These are phyloP conservation scores for Calonectria multiphialidica DNA, from an alignment of 2,329 filamentous ascomycete genomes.

Conservation along the genomic window DNA sequence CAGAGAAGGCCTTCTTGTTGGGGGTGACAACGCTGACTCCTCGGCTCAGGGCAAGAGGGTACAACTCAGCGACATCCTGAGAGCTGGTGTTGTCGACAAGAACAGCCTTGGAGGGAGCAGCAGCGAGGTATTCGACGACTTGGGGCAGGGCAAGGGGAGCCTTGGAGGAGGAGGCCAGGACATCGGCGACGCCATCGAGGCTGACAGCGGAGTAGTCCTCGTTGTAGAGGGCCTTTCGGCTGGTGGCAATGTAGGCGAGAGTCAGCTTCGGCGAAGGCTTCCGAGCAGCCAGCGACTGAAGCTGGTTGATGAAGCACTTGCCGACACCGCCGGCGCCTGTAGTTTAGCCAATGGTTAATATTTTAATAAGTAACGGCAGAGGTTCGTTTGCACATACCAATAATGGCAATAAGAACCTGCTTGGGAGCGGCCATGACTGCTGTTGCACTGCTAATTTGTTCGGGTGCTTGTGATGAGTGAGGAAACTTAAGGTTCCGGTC, in stretches of 20 bases:
- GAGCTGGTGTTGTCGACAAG: slow-evolving; percentile 97
- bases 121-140: slow-evolving; percentile 81
- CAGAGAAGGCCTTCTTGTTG: slow-evolving; percentile 98
- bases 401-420: slow-evolving; percentile 66
- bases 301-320: slow-evolving; percentile 88
- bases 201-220: slow-evolving; percentile 77
- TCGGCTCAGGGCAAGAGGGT: slow-evolving; percentile 83
- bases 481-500: slow-evolving; percentile 48
- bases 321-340: slow-evolving; percentile 93
- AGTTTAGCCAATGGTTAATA: slow-evolving; percentile 32
- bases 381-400: slow-evolving; percentile 51
- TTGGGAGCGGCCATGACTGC: slow-evolving; percentile 57
- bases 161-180: slow-evolving; percentile 73
- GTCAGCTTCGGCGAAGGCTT: slow-evolving; percentile 78
- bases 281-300: slow-evolving; percentile 75
- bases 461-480: slow-evolving; percentile 39
- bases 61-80: slow-evolving; percentile 84
- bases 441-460: slow-evolving; percentile 26
- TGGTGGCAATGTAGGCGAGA: slow-evolving; percentile 88
- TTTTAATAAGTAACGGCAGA: neutral
- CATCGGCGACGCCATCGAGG: slow-evolving; percentile 70
- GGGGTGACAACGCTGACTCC: slow-evolving; percentile 95
- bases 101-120: slow-evolving; percentile 82
- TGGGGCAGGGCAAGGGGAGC: slow-evolving; percentile 76
- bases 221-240: slow-evolving; percentile 84